Percentiles rank a stretch among this genome's conserved stretches.
Evolutionary conservation across 768 basidiomycete genomes (phyloP).

Genomic region (Panus rudis): DNA sequence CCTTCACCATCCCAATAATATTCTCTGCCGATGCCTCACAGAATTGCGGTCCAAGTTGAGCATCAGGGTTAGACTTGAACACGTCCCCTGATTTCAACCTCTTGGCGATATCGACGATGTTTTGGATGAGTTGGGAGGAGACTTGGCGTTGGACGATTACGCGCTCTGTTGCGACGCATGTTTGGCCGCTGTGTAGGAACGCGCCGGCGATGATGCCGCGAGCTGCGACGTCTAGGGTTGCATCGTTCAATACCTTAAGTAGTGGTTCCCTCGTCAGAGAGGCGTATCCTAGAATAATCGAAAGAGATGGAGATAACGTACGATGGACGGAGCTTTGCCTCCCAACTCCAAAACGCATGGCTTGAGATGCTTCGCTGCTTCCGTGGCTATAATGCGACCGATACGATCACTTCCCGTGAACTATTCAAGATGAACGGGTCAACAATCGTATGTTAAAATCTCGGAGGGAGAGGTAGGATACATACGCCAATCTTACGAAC

Average conservation of each 20-base stretch:
- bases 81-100: slow-evolving; percentile 33
- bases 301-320: slow-evolving; percentile 24
- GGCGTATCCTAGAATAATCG: no score
- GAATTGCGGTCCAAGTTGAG: slow-evolving; percentile 35
- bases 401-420: slow-evolving; percentile 53
- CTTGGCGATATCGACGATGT: slow-evolving; percentile 26
- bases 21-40: slow-evolving; percentile 36
- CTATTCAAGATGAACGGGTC: slow-evolving; percentile 20
- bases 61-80: slow-evolving; percentile 7
- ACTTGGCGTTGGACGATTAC: slow-evolving; percentile 43
- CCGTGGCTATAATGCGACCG: slow-evolving; percentile 44
- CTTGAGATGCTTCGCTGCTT: slow-evolving; percentile 50
- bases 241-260: slow-evolving; percentile 41
- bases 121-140: slow-evolving; percentile 28
- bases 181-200: slow-evolving; percentile 42
- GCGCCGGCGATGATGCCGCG: slow-evolving; percentile 40
- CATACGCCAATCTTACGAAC: slow-evolving; percentile 44
- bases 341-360: slow-evolving; percentile 51
- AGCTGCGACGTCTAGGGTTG: slow-evolving; percentile 46
- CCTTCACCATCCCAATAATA: slow-evolving; percentile 35
- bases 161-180: slow-evolving; percentile 53
- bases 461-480: not conserved
- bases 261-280: no score
- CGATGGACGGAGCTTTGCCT: slow-evolving; percentile 46
- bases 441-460: not conserved